Evolutionary conservation across 2,329 filamentous ascomycete species (phyloP).

Genomic region (Biscogniauxia marginata): DNA sequence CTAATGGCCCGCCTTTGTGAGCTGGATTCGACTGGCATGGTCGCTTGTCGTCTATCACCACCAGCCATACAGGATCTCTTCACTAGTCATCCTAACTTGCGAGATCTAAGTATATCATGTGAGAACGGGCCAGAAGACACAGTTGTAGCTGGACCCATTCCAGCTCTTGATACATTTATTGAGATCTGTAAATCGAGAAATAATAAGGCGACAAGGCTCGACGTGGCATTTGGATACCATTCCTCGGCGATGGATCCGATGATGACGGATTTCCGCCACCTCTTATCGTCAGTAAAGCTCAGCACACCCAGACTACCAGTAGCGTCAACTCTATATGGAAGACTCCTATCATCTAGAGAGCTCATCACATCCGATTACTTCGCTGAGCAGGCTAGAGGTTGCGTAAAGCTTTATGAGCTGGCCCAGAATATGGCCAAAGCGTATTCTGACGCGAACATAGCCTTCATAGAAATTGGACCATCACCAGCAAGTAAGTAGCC

Average conservation of each 20-base stretch:
- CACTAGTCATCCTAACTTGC: conserved; percentile 2
- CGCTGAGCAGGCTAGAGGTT: conserved; percentile 21
- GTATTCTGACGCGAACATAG: conserved; percentile 2
- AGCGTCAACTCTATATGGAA: conserved; percentile 18
- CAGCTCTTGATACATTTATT: conserved; percentile 13
- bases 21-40: conserved; percentile 18
- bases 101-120: conserved; percentile 28
- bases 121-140: conserved; percentile 30
- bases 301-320: conserved; percentile 5
- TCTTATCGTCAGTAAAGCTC: conserved; percentile 4
- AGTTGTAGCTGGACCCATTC: conserved; percentile 29
- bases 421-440: conserved; percentile 7
- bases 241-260: conserved; percentile 30
- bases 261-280: conserved; percentile 11
- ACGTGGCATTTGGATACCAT: conserved; percentile 31
- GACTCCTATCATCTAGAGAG: conserved; percentile 2
- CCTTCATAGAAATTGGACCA: conserved; percentile 22
- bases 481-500: conserved; percentile 16
- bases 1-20: conserved; percentile 20
- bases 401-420: conserved; percentile 26
- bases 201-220: conserved; percentile 26
- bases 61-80: conserved; percentile 12
- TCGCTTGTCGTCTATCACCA: conserved; percentile 15
- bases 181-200: conserved; percentile 13
- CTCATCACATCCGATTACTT: conserved; percentile 14